Conservation (phyloP, 805 yeast genomes). For the Metschnikowia koreensis region DNA sequence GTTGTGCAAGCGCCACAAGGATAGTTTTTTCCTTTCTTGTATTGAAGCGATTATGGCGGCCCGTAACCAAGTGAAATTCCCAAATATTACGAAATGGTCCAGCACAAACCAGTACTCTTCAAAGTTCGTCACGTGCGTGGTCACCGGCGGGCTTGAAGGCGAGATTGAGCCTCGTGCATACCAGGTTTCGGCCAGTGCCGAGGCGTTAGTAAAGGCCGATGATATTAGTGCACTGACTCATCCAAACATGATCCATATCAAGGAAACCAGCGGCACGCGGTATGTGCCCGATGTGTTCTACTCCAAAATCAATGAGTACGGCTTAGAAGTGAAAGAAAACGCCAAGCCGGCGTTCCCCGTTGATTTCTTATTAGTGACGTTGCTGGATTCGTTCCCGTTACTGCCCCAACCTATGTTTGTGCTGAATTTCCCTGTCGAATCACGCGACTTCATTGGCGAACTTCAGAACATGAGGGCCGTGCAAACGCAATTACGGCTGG, state of each 20-base stretch:
- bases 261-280: slow-evolving; percentile 65
- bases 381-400: slow-evolving; percentile 91
- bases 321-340: slow-evolving; percentile 78
- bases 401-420: slow-evolving; percentile 52
- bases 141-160: slow-evolving; percentile 83
- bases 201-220: slow-evolving; percentile 83
- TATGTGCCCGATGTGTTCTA: slow-evolving; percentile 95
- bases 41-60: slow-evolving; percentile 85
- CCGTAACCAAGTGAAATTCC: slow-evolving; percentile 62
- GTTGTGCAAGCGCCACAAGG: slow-evolving; percentile 87
- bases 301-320: slow-evolving; percentile 82
- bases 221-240: slow-evolving; percentile 84
- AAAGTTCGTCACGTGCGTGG: slow-evolving; percentile 88
- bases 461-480: slow-evolving; percentile 64
- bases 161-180: slow-evolving; percentile 90
- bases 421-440: slow-evolving; percentile 68
- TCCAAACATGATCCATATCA: slow-evolving; percentile 81
- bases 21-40: slow-evolving; percentile 87
- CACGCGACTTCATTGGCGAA: slow-evolving; percentile 72
- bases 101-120: slow-evolving; percentile 71
- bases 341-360: slow-evolving; percentile 32
- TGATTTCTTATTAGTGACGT: slow-evolving; percentile 62
- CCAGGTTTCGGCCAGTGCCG: slow-evolving; percentile 86
- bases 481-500: slow-evolving; percentile 46
- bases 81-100: slow-evolving; percentile 63